Evolutionary conservation across 1,139 yeast genomes (phyloP), one percentile per base, ranked within the genome.

Genomic region (Debaryomyces subglobosus): DNA sequence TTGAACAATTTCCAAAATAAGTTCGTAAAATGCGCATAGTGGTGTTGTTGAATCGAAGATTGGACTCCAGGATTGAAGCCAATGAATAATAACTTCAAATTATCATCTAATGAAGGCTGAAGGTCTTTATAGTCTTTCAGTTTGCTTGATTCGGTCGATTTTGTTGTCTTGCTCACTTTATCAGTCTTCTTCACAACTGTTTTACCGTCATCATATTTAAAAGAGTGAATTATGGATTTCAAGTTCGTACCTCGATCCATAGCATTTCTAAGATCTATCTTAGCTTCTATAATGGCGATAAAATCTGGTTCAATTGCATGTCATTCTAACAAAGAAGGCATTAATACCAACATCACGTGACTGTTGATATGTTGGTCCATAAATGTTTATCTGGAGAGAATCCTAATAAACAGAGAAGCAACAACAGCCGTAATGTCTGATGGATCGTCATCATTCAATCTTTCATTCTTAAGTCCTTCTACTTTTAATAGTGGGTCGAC

Each of bases 41-140:
- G 84, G 60, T 86, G 94, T 42, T 88, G 91, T 10, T 71, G 67
- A 24, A 69, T 58, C 0, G 90, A 82, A 0, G 94, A 85, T 58
- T 77, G 77, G 2, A 83, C 66, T 2, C 94, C 90, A 0, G 96
- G 96, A 56, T 87, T 87, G 68, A 77, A 86, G 0, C 96, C 96
- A 2, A 87, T 75, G 56, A 87, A 86, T 3, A 87, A 71, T 2
- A 86, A 72, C 53, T 49, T 64, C 58, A 53, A 69, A 58, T 56
- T 57, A 35, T 39, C 68, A 52, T 48, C 68, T 46, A 61, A 68
- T 61, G 67, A 69, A 18, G 71, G 84, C 37, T 55, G 67, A 46
- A 78, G 59, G 44, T 72, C 77, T 25, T 58, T 43, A 36, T 50
- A 49, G 20, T 46, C 44, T 8, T 20, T 39, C 9, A 18, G 29